Conservation (phyloP, 208 protist species). For the Leishmania arabica region DNA sequence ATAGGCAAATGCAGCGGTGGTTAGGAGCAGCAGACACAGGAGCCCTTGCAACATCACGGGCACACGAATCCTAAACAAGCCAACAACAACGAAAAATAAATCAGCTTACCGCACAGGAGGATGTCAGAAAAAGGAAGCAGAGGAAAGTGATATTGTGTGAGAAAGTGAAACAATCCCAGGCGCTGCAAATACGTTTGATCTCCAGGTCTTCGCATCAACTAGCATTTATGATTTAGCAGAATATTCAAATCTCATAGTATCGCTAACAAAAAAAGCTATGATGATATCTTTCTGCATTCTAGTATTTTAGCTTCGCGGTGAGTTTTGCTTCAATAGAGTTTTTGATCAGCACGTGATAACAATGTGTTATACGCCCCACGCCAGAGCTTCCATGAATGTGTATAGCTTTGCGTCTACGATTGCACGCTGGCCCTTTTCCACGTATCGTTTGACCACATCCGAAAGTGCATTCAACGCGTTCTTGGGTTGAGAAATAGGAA, state of each 20-base stretch:
- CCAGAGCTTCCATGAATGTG: constrained; percentile 45
- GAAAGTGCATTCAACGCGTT: constrained; percentile 29
- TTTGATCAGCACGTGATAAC: not conserved
- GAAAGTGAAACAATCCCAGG: not conserved
- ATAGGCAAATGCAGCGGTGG: constrained; percentile 27
- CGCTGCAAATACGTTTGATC: not conserved
- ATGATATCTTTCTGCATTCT: not conserved
- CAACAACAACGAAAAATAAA: constrained; percentile 9
- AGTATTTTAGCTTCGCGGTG: not conserved
- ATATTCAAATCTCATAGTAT: not conserved
- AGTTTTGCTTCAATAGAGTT: not conserved
- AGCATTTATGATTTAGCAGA: not conserved
- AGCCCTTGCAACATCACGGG: constrained; percentile 1
- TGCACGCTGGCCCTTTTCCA: constrained; percentile 22
- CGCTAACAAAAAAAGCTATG: not conserved
- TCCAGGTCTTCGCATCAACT: not conserved
- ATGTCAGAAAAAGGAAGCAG: not conserved
- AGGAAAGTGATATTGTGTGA: not conserved
- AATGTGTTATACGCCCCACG: not conserved
- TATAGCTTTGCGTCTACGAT: constrained; percentile 78
- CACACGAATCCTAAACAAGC: not conserved
- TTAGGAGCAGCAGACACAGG: constrained; percentile 1
- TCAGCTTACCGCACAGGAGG: not conserved
- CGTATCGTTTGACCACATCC: constrained; percentile 32
- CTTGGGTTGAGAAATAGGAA: constrained; percentile 38